These are phyloP conservation scores for Candida silvatica DNA, from an alignment of 805 yeast species.

Conservation along the genomic window DNA sequence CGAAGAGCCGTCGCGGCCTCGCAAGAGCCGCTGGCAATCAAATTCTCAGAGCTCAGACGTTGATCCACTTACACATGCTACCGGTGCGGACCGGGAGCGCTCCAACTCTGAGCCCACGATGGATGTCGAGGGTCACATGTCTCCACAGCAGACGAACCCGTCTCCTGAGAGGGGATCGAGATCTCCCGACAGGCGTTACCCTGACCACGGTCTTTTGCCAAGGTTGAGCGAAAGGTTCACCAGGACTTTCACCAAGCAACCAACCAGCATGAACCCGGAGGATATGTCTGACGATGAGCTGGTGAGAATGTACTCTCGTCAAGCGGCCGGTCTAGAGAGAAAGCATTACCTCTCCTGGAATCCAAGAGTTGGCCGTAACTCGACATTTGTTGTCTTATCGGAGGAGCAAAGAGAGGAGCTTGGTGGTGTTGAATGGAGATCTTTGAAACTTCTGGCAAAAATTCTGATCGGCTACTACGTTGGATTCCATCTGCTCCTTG, in stretches of 20 bases:
- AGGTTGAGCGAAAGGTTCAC: constrained; percentile 5
- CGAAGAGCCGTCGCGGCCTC: too few relatives aligned
- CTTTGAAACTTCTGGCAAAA: constrained; percentile 66
- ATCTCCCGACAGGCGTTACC: too few relatives aligned
- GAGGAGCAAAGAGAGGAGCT: constrained; percentile 85
- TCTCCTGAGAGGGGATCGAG: too few relatives aligned
- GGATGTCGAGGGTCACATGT: too few relatives aligned
- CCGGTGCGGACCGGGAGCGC: too few relatives aligned
- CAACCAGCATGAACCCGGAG: constrained; percentile 2
- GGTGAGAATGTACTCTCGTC: constrained; percentile 15
- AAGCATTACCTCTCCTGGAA: constrained; percentile 76
- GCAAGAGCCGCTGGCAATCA: too few relatives aligned
- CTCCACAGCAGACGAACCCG: too few relatives aligned
- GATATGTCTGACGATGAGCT: constrained; percentile 23
- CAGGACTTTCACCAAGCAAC: constrained; percentile 9
- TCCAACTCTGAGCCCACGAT: too few relatives aligned
- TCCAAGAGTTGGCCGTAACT: constrained; percentile 89
- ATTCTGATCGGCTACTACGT: constrained; percentile 60
- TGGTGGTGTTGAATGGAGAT: constrained; percentile 96
- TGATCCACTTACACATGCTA: too few relatives aligned
- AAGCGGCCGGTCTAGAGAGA: neutral
- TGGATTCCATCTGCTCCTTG: constrained; percentile 60
- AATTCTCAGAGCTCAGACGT: too few relatives aligned
- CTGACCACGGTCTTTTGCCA: constrained; percentile 1
- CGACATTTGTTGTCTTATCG: constrained; percentile 76